Base-by-base conservation (phyloP, 257 asterid species). In the Penstemon newberryi region DNA sequence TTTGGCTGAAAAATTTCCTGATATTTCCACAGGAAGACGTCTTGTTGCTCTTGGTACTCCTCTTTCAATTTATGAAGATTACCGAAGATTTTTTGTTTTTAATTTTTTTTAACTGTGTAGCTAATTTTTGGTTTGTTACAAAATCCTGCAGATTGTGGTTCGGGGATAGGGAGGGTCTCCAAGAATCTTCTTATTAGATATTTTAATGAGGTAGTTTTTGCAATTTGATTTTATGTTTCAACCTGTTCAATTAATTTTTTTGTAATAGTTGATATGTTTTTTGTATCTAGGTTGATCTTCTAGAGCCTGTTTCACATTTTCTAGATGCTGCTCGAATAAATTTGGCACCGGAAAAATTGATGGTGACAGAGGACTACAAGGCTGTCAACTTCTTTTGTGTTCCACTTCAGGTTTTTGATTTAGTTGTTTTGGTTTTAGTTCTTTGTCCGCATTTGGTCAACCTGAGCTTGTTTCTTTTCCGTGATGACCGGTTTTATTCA, bases 241-340 rank as follows among this genome's bases (percentile, higher is more conserved):
- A 8, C 18, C 46, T 12, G 19, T 56, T 58, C 15, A 41, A 11
- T 13, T 52, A 56, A 9, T 4, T 2, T 59, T 15, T 44, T 56
- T 38, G 70, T 49, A 50, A 64, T 53, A 70, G 60, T 64, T 71
- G 10, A 40, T 66, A 47, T 69, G 47, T 43, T 60, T 58, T 69
- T 37, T 33, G 5, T 43, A 69, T 80, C 69, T 85, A 89, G 98
- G 96, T 91, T 77, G 99, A 91, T 82, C 96, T 94, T 63, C 95
- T 85, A 15, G 99, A 94, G 76, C 97, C 99, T 38, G 97, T 90
- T 25, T 71, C 93, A 44, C 97, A 89, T 89, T 94, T 94, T 78
- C 81, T 94, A 63, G 95, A 89, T 55, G 73, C 96, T 71, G 99
- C 99, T 67, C 87, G 90, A n/a, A 67, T 41, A 58, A 91, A 83